phyloP scores from a whole-genome alignment of 331 rosid species.

The Telfairia occidentalis region DNA sequence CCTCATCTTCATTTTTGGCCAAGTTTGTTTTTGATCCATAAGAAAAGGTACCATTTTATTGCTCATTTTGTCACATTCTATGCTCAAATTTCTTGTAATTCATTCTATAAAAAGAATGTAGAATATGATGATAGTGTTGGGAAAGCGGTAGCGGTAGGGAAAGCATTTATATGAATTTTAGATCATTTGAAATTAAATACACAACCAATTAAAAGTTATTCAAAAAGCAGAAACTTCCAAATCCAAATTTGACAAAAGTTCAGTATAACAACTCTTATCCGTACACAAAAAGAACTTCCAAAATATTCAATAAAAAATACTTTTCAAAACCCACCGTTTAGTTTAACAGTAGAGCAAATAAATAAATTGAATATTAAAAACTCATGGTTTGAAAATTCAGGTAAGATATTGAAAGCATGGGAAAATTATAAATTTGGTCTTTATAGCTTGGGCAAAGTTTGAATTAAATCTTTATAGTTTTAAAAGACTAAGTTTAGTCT shows the following conservation, averaged over 20 bases:
- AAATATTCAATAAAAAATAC: neutral
- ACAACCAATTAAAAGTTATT: neutral
- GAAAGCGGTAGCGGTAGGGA: neutral
- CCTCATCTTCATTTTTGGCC: neutral
- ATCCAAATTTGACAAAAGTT: too few relatives aligned
- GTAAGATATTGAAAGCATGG: too few relatives aligned
- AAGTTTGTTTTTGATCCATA: neutral
- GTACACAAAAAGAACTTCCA: too few relatives aligned
- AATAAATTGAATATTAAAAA: too few relatives aligned
- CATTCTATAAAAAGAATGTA: neutral
- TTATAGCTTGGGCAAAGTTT: too few relatives aligned
- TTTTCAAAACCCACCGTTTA: neutral
- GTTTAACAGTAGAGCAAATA: too few relatives aligned
- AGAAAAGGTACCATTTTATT: neutral
- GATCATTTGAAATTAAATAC: neutral
- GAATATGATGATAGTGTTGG: neutral
- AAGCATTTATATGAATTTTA: neutral
- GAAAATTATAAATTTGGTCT: too few relatives aligned
- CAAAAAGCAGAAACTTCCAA: neutral
- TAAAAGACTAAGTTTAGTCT: too few relatives aligned
- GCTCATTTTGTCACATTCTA: neutral
- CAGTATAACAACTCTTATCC: too few relatives aligned
- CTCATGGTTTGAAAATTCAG: too few relatives aligned
- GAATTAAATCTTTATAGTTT: too few relatives aligned
- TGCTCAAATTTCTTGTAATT: neutral